Base-by-base conservation (phyloP, 2,329 filamentous ascomycete species). In the Gliomastix tumulicola region DNA sequence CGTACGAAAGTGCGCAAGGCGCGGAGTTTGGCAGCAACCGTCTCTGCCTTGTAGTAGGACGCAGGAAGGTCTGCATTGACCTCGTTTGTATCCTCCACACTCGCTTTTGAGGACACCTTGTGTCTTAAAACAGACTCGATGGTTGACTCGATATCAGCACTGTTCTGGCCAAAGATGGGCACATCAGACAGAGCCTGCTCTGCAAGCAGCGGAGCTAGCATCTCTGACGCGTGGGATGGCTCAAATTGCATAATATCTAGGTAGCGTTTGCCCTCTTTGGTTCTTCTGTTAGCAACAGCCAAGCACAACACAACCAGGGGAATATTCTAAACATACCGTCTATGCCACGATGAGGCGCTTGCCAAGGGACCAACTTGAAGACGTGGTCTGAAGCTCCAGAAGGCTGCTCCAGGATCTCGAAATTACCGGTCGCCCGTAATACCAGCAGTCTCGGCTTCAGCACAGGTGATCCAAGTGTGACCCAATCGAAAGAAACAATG, bases 401-500 rank as follows among this genome's bases (percentile, higher is more conserved):
- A 5, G 79, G 76, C 48, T 76, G 74, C 44, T 80, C 72, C 19
- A 82, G 52, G 15, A 83, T 76, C 21, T 79, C 75, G 49, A 81
- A 77, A 12, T 61, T 63, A 15, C 78, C 76, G 43, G 72, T 81
- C 22, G 74, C 74, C 19, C 77, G 67, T 19, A 82, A 54, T 3
- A 76, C 75, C 18, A 82, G 53, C 27, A 78, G 59, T n/a, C 78
- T 67, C 21, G 76, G 75, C 18, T 69, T 69, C 34, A 79, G 49
- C 12, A 68, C 66, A 4, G 74, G 63, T 4, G 72, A 75, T 10
- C 69, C 65, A 32, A 80, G 60, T 4, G 74, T 80, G 9, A 82
- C 61, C 78, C 79, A 83, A 50, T 83, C 79, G 51, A 82, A 82
- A 0, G 78, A 82, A 7, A 82, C 75, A 21, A 82, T 79, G 16